Conservation (phyloP, 306 rosid genomes). For the Delonix regia region DNA sequence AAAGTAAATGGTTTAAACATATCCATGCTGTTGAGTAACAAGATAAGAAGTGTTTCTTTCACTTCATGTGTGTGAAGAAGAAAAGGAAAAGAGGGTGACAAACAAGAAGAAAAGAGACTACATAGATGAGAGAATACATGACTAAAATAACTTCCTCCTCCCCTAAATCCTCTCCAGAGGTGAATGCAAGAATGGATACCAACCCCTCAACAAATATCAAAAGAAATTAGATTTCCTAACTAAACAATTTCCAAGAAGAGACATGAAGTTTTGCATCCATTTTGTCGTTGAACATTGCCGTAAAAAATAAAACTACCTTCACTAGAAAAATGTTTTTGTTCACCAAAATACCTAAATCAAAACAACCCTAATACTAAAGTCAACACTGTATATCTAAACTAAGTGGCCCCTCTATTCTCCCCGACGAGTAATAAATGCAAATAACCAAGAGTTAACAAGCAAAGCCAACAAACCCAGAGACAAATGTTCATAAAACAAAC, state of each 20-base stretch:
- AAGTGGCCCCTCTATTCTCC: slow-evolving; percentile 19
- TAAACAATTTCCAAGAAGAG: background rate
- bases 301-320: background rate
- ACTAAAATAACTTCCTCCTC: background rate
- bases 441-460: slow-evolving; percentile 15
- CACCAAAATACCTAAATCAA: slow-evolving; percentile 20
- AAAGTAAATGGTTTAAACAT: background rate
- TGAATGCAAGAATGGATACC: background rate
- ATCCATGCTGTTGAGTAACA: background rate
- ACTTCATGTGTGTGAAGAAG: background rate
- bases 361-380: slow-evolving; percentile 24
- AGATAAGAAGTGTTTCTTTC: background rate
- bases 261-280: background rate
- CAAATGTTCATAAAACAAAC: slow-evolving; percentile 5
- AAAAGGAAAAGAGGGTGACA: background rate
- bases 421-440: background rate
- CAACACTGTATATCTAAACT: slow-evolving; percentile 14
- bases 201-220: background rate
- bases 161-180: background rate
- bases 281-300: background rate
- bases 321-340: background rate
- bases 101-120: background rate
- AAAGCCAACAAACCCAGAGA: slow-evolving; percentile 4
- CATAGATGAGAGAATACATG: background rate
- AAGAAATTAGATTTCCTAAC: background rate